phyloP scores from a whole-genome alignment of 768 basidiomycete species.

The Thelephora aurantiotincta region DNA sequence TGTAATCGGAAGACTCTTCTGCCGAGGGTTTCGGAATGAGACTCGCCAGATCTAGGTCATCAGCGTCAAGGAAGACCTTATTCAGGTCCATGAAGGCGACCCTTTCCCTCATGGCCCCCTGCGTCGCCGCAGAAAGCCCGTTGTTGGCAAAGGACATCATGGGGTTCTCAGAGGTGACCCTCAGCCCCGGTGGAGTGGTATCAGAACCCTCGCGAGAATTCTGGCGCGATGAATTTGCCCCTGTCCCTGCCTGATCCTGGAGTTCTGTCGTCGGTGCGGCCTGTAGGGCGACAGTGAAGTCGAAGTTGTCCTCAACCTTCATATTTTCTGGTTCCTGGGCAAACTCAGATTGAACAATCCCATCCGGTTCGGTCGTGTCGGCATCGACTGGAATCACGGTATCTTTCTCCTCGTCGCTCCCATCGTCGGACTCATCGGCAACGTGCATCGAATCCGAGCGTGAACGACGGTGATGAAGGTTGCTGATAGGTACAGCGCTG shows the following conservation, averaged over 20 bases:
- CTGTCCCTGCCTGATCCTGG: conserved; percentile 10
- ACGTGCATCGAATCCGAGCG: conserved; percentile 11
- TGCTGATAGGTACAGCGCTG: not conserved
- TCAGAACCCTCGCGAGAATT: conserved; percentile 8
- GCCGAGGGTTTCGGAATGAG: conserved; percentile 13
- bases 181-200: conserved; percentile 24
- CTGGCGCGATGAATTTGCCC: not conserved
- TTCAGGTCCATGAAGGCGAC: conserved; percentile 31
- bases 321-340: conserved; percentile 30
- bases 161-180: conserved; percentile 42
- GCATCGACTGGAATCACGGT: conserved; percentile 41
- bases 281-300: conserved; percentile 25
- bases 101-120: conserved; percentile 36
- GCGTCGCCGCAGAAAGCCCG: not conserved
- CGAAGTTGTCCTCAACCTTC: conserved; percentile 46
- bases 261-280: conserved; percentile 5
- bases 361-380: conserved; percentile 30
- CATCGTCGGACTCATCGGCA: conserved; percentile 40
- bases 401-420: conserved; percentile 45
- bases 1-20: conserved; percentile 15
- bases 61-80: conserved; percentile 34
- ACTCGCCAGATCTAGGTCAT: not conserved
- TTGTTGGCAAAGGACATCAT: conserved; percentile 26
- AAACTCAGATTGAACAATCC: conserved; percentile 44
- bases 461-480: not conserved